These are phyloP conservation scores for Botrytis fabae DNA, from an alignment of 2,329 filamentous ascomycete genomes.

Conservation along the genomic window DNA sequence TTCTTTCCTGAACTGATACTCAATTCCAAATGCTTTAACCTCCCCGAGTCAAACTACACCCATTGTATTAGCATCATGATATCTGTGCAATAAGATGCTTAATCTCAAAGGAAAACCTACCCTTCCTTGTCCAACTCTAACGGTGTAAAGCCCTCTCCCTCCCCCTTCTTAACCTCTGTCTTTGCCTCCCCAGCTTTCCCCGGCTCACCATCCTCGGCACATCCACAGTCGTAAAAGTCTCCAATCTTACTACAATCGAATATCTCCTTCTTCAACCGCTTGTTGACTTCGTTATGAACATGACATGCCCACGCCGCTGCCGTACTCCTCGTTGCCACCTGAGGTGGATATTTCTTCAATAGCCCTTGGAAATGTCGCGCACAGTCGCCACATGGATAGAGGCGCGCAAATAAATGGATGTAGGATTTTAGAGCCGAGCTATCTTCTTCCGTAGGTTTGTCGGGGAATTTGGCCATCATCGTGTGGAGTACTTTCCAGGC, in stretches of 20 bases:
- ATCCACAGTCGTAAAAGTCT: constrained; percentile 72
- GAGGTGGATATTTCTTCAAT: constrained; percentile 62
- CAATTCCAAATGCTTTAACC: constrained; percentile 22
- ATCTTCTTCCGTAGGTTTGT: constrained; percentile 62
- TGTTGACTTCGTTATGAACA: constrained; percentile 67
- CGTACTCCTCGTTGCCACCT: constrained; percentile 62
- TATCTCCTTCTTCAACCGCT: constrained; percentile 58
- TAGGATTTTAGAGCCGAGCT: constrained; percentile 63
- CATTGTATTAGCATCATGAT: constrained; percentile 28
- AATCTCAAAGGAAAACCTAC: constrained; percentile 26
- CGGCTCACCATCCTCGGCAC: constrained; percentile 61
- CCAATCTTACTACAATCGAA: constrained; percentile 69
- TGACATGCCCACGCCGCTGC: constrained; percentile 69
- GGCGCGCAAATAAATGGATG: constrained; percentile 64
- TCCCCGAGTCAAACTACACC: constrained; percentile 32
- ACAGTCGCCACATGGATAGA: constrained; percentile 71
- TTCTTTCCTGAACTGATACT: not conserved
- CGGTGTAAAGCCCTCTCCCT: constrained; percentile 39
- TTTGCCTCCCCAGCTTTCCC: constrained; percentile 40
- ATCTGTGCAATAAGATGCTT: not conserved
- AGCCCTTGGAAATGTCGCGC: constrained; percentile 66
- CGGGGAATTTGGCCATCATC: constrained; percentile 69
- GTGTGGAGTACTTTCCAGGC: constrained; percentile 72
- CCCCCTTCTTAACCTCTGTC: constrained; percentile 26
- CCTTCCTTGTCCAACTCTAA: constrained; percentile 40